phyloP scores from a whole-genome alignment of 345 rosid species.

The Geranium brycei region DNA sequence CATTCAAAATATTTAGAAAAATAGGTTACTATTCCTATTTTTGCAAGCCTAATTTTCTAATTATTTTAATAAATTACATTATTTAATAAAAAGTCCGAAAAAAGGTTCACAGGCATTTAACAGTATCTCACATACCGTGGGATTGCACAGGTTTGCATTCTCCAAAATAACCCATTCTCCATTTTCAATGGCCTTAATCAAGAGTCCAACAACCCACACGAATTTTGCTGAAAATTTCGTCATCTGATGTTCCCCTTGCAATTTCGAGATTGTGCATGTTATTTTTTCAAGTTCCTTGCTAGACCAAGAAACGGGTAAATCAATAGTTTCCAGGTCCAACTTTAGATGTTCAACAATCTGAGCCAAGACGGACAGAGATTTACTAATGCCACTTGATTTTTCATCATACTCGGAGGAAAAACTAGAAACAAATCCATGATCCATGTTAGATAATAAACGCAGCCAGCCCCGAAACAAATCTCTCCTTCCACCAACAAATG shows the following conservation, averaged over 20 bases:
- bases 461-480: conserved; percentile 56
- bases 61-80: no score
- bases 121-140: conserved; percentile 46
- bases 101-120: conserved; percentile 9
- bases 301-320: conserved; percentile 37
- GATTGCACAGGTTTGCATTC: conserved; percentile 93
- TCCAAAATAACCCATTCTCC: conserved; percentile 93
- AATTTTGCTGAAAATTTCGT: conserved; percentile 53
- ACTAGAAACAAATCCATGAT: conserved; percentile 25
- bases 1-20: no score
- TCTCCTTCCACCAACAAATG: conserved; percentile 24
- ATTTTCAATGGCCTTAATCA: conserved; percentile 78
- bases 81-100: not conserved
- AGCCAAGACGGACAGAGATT: conserved; percentile 33
- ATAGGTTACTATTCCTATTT: no score
- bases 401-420: conserved; percentile 18
- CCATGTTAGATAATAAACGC: conserved; percentile 33
- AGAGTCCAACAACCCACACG: conserved; percentile 83
- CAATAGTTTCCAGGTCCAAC: conserved; percentile 25
- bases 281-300: conserved; percentile 37
- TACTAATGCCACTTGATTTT: conserved; percentile 19
- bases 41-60: no score
- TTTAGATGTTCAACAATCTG: conserved; percentile 41
- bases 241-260: conserved; percentile 32
- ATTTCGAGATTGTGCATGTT: conserved; percentile 36